Percentiles rank a stretch among this genome's conserved stretches.
Conservation (phyloP, 2,329 filamentous ascomycete species). For the Pseudocercospora crystallina region DNA sequence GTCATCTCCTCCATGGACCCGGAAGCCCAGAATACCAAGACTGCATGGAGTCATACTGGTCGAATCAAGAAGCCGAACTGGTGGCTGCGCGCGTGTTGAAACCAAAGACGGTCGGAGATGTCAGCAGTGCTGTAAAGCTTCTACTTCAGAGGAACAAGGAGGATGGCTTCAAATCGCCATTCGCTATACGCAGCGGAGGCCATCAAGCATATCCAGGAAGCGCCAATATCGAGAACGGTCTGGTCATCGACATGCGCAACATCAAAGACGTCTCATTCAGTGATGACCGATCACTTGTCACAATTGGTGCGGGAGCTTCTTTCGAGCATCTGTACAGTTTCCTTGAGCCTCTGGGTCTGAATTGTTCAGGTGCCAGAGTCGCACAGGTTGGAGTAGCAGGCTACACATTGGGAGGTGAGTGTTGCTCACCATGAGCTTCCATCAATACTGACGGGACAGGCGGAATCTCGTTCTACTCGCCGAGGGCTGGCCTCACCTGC, state of each 20-base stretch:
- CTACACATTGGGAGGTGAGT: neutral
- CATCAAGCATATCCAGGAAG: neutral
- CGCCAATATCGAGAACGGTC: neutral
- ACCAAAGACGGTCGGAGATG: too few species aligned
- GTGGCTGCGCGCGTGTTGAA: too few species aligned
- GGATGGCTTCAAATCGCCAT: too few species aligned
- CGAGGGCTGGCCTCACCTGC: slow-evolving; percentile 27
- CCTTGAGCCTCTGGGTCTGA: neutral
- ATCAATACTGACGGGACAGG: slow-evolving; percentile 10
- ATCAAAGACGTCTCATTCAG: neutral
- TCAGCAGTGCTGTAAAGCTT: too few species aligned
- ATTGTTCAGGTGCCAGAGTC: neutral
- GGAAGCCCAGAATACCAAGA: too few species aligned
- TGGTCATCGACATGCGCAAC: slow-evolving; percentile 1
- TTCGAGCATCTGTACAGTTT: neutral
- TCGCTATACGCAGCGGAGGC: neutral
- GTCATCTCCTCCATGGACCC: too few species aligned
- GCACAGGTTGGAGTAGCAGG: neutral
- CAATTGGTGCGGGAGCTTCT: neutral
- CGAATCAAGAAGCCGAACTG: too few species aligned
- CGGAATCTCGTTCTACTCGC: slow-evolving; percentile 32
- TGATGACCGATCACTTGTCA: neutral
- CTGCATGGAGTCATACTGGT: too few species aligned
- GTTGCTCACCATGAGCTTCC: neutral
- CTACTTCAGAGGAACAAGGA: too few species aligned